Evolutionary conservation across 2,329 filamentous ascomycete species (phyloP).

Genomic region (Purpureocillium lavendulum): DNA sequence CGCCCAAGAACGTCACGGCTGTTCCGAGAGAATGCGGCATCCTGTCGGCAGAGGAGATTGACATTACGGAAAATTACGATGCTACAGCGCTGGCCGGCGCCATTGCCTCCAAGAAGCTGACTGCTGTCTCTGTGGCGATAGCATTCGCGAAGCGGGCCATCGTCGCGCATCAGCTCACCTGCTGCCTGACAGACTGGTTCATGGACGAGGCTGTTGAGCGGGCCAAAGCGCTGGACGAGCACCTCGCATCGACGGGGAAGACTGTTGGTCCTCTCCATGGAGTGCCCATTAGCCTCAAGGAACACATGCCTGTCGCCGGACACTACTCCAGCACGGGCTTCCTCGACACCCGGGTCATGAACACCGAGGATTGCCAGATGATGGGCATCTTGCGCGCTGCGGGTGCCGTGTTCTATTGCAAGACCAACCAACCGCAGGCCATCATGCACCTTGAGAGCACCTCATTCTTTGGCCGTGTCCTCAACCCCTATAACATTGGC

Average conservation of each 20-base stretch:
- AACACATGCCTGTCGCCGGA: conserved; percentile 48
- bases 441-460: conserved; percentile 46
- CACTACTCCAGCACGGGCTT: conserved; percentile 44
- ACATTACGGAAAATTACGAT: conserved; percentile 39
- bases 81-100: conserved; percentile 29
- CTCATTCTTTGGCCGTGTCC: conserved; percentile 48
- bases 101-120: conserved; percentile 25
- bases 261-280: conserved; percentile 52
- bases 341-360: conserved; percentile 38
- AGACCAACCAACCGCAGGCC: conserved; percentile 58
- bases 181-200: conserved; percentile 43
- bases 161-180: conserved; percentile 47
- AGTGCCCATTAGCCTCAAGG: conserved; percentile 41
- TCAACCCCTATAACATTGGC: conserved; percentile 52
- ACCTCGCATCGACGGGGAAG: conserved; percentile 26
- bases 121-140: conserved; percentile 28
- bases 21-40: conserved; percentile 32
- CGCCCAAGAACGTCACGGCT: conserved; percentile 21
- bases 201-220: conserved; percentile 38
- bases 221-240: conserved; percentile 29
- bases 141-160: conserved; percentile 45
- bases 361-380: conserved; percentile 44
- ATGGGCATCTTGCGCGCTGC: conserved; percentile 44
- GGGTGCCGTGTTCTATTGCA: conserved; percentile 57
- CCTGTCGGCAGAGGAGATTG: conserved; percentile 32